Conservation (phyloP, 768 basidiomycete genomes). For the Tylopilus rubrobrunneus region DNA sequence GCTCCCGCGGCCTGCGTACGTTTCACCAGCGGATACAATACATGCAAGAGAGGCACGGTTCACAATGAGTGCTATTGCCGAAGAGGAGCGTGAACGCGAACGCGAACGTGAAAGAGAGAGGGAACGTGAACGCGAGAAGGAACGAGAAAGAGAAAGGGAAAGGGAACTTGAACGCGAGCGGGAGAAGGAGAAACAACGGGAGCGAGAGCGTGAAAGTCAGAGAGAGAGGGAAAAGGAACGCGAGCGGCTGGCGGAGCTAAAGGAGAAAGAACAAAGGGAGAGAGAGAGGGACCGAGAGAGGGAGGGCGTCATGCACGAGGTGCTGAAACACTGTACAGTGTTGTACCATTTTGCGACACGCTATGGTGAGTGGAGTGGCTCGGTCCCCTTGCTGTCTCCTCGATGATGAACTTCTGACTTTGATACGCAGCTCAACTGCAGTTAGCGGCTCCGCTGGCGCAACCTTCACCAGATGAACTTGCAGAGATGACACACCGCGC, state of each 20-base stretch:
- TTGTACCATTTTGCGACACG: constrained; percentile 63
- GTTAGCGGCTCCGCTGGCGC: constrained; percentile 41
- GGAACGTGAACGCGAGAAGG: constrained; percentile 16
- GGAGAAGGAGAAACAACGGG: constrained; percentile 19
- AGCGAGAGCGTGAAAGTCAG: constrained; percentile 20
- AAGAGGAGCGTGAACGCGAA: constrained; percentile 22
- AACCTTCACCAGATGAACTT: constrained; percentile 54
- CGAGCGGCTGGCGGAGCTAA: constrained; percentile 19
- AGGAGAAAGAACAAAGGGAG: constrained; percentile 22
- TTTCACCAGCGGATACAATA: constrained; percentile 28
- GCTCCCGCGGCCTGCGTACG: constrained; percentile 19
- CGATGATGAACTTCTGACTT: constrained; percentile 1
- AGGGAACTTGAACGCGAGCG: constrained; percentile 17
- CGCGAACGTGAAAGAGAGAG: constrained; percentile 19
- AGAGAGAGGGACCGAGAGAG: constrained; percentile 21
- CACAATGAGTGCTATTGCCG: constrained; percentile 4
- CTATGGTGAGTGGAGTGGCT: constrained; percentile 46
- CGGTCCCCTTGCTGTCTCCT: not conserved
- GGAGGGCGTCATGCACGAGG: constrained; percentile 23
- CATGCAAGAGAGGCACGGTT: constrained; percentile 25
- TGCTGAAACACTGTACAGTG: constrained; percentile 49
- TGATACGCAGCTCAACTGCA: constrained; percentile 34
- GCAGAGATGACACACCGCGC: constrained; percentile 70
- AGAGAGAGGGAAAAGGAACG: constrained; percentile 23
- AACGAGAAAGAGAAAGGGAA: constrained; percentile 16